Evolutionary conservation across 352 stramenopile genomes (phyloP).

Genomic region (Albugo laibachii): DNA sequence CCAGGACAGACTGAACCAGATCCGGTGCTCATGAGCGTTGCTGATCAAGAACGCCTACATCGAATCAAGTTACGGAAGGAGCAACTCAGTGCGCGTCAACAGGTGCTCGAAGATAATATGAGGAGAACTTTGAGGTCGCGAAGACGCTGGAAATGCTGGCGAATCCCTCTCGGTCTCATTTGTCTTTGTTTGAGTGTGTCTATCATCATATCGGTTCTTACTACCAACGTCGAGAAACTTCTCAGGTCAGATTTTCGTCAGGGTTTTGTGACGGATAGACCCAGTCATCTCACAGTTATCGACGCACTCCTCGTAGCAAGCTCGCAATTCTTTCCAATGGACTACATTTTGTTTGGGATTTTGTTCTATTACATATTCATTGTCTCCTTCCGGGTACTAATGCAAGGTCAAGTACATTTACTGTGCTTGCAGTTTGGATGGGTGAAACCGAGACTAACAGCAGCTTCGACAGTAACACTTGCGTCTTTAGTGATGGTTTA

Average conservation of each 20-base stretch:
- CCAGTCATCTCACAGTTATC: constrained; percentile 47
- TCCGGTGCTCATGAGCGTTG: constrained; percentile 24
- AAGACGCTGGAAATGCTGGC: constrained; percentile 27
- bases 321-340: constrained; percentile 54
- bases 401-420: constrained; percentile 55
- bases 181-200: constrained; percentile 44
- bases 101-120: constrained; percentile 45
- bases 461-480: constrained; percentile 54
- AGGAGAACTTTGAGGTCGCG: constrained; percentile 23
- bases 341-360: constrained; percentile 64
- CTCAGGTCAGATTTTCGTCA: constrained; percentile 40
- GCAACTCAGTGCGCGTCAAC: constrained; percentile 37
- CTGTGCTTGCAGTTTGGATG: constrained; percentile 55
- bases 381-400: constrained; percentile 49
- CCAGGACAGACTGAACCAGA: background rate
- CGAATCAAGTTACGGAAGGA: constrained; percentile 52
- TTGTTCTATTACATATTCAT: constrained; percentile 66
- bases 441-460: constrained; percentile 50
- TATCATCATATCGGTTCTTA: constrained; percentile 43
- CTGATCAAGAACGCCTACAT: constrained; percentile 47
- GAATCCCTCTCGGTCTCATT: constrained; percentile 39
- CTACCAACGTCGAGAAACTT: constrained; percentile 69
- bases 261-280: constrained; percentile 49
- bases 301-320: constrained; percentile 50
- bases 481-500: constrained; percentile 64